Evolutionary conservation across 768 basidiomycete species (phyloP).

Genomic region (Boletales sp.): DNA sequence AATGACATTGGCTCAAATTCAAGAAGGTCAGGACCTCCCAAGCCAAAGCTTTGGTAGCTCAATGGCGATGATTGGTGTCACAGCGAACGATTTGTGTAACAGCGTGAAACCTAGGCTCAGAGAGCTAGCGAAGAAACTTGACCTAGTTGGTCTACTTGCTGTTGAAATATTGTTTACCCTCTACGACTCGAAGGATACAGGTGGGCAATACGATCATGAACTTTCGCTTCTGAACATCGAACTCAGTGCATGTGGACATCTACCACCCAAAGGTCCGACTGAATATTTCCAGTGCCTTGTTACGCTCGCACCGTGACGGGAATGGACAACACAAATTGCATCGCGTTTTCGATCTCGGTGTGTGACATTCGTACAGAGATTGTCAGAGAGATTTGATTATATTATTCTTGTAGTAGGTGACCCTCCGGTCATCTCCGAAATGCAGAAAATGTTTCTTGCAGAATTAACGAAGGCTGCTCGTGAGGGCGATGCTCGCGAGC

Average conservation of each 20-base stretch:
- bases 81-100: too few species aligned
- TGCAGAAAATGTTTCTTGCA: too few species aligned
- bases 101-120: too few species aligned
- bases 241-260: not conserved
- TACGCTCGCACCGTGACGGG: not conserved
- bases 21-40: not conserved
- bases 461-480: too few species aligned
- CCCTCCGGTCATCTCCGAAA: too few species aligned
- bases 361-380: not conserved
- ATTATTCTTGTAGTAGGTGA: too few species aligned
- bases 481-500: not conserved
- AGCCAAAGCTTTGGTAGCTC: too few species aligned
- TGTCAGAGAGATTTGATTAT: too few species aligned
- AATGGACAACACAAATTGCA: slow-evolving; percentile 1
- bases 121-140: not conserved
- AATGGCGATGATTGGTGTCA: too few species aligned
- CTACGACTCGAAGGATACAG: not conserved
- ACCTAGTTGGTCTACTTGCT: slow-evolving; percentile 13
- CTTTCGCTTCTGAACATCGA: too few species aligned
- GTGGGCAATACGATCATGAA: too few species aligned
- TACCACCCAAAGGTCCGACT: slow-evolving; percentile 2
- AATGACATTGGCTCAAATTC: slow-evolving; percentile 5
- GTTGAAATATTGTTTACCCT: slow-evolving; percentile 13
- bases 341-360: slow-evolving; percentile 12
- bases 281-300: slow-evolving; percentile 11